These are phyloP conservation scores for Eimeria praecox DNA, from an alignment of 169 alveolate genomes.

Conservation along the genomic window DNA sequence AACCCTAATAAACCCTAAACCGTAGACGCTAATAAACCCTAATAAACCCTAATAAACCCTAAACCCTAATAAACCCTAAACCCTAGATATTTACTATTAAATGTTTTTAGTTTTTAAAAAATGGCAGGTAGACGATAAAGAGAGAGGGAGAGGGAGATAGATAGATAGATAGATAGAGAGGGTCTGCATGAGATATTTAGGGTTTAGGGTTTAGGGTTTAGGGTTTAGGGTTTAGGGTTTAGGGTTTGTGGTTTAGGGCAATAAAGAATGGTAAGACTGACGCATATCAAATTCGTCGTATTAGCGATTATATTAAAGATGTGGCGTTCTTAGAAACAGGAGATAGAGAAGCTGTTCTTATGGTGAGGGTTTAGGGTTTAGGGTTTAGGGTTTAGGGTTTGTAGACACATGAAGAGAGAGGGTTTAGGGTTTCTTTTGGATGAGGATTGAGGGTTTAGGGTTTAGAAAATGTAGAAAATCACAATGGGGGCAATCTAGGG, in stretches of 20 bases:
- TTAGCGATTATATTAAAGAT: constrained; percentile 67
- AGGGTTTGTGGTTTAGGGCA: constrained; percentile 52
- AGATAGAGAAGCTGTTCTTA: constrained; percentile 63
- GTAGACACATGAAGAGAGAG: too few species aligned
- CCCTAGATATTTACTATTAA: too few species aligned
- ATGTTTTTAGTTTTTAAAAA: too few species aligned
- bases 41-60: too few species aligned
- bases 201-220: constrained; percentile 28
- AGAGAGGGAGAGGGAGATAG: too few species aligned
- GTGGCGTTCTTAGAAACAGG: constrained; percentile 6
- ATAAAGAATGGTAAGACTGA: constrained; percentile 52
- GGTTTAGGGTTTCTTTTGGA: neutral
- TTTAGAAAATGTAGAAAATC: neutral
- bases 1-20: too few species aligned
- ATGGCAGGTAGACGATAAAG: too few species aligned
- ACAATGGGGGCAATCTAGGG: neutral
- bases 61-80: too few species aligned
- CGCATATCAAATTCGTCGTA: constrained; percentile 40
- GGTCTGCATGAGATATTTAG: too few species aligned
- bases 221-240: constrained; percentile 45
- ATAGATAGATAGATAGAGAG: too few species aligned
- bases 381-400: constrained; percentile 31
- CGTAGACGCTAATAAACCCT: too few species aligned
- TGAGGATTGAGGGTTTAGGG: neutral
- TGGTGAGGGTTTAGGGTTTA: constrained; percentile 66